These are phyloP conservation scores for Penicillium polonicum DNA, from an alignment of 2,329 filamentous ascomycete genomes.

Conservation along the genomic window DNA sequence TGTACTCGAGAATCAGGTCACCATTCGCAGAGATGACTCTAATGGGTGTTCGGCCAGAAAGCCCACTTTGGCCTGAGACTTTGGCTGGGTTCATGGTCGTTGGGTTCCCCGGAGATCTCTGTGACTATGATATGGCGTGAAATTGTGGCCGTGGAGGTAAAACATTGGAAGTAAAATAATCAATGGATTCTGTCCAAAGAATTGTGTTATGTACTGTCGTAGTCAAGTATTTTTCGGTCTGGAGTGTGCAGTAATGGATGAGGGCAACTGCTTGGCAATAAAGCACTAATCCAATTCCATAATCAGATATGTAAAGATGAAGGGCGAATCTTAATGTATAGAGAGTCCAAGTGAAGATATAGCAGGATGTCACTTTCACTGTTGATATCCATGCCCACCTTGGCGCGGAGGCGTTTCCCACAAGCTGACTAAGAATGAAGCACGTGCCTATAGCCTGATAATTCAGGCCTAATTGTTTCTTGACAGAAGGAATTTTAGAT, in stretches of 20 bases:
- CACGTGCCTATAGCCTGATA: not conserved
- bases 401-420: not conserved
- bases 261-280: not conserved
- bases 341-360: not conserved
- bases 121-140: not conserved
- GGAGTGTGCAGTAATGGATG: not conserved
- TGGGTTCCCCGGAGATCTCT: not conserved
- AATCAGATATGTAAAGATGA: too few species aligned
- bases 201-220: not conserved
- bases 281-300: not conserved
- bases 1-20: slow-evolving; percentile 40
- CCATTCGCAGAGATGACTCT: slow-evolving; percentile 31
- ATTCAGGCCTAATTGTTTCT: not conserved
- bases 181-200: not conserved
- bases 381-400: slow-evolving; percentile 4
- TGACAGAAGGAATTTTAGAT: not conserved
- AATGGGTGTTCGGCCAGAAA: not conserved
- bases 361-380: not conserved
- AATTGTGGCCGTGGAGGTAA: not conserved
- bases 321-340: not conserved
- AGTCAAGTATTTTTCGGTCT: not conserved
- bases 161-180: not conserved
- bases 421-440: not conserved
- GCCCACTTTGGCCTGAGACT: not conserved
- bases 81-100: slow-evolving; percentile 3